Conservation (phyloP, 805 yeast genomes). For the Ogataea pignaliae region DNA sequence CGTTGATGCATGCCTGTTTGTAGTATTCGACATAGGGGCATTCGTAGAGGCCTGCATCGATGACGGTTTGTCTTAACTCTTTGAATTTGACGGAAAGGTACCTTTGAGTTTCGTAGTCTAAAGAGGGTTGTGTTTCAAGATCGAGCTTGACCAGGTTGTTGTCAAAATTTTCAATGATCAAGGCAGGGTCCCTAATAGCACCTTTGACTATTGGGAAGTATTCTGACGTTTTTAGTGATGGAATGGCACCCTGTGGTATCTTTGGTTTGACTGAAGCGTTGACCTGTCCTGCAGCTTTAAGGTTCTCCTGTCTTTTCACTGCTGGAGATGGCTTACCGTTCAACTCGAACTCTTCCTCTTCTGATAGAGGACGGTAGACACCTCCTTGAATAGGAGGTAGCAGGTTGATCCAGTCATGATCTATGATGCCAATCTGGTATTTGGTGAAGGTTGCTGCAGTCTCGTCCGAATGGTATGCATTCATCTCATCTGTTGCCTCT, state of each 20-base stretch:
- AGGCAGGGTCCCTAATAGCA: constrained; percentile 51
- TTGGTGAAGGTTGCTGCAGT: constrained; percentile 46
- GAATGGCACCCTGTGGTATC: constrained; percentile 45
- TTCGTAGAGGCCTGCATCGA: constrained; percentile 57
- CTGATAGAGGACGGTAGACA: constrained; percentile 30
- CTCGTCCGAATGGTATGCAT: constrained; percentile 69
- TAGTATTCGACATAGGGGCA: constrained; percentile 72
- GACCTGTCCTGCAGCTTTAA: constrained; percentile 37
- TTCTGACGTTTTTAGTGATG: constrained; percentile 33
- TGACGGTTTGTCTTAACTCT: constrained; percentile 51
- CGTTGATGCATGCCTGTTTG: constrained; percentile 62
- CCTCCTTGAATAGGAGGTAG: constrained; percentile 92
- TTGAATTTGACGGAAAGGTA: constrained; percentile 53
- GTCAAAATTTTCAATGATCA: constrained; percentile 54
- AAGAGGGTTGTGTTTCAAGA: constrained; percentile 50
- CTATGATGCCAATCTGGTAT: constrained; percentile 64
- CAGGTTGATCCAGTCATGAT: constrained; percentile 64
- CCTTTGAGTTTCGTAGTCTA: constrained; percentile 66
- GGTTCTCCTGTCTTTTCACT: not conserved
- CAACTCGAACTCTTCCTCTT: not conserved
- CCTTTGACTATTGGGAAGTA: constrained; percentile 31
- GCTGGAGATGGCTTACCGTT: too few species aligned
- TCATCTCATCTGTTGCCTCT: constrained; percentile 89
- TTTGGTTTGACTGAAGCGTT: constrained; percentile 42
- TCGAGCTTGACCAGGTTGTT: constrained; percentile 52